Conservation (phyloP, 2,329 filamentous ascomycete species). For the Xylariaceae sp. region DNA sequence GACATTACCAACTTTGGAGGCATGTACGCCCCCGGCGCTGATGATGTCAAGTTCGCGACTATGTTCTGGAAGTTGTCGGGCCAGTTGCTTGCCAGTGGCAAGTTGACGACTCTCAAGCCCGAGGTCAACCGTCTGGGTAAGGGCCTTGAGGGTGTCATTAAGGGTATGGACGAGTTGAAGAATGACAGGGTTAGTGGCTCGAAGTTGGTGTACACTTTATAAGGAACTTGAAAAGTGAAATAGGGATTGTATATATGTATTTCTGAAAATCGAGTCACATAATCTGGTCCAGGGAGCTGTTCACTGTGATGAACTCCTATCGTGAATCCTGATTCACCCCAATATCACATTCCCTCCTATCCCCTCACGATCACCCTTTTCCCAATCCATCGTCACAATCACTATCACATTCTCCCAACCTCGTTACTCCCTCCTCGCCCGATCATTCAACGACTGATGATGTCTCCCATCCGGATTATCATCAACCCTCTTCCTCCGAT, state of each 20-base stretch:
- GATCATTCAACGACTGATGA: slow-evolving; percentile 16
- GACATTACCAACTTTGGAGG: slow-evolving; percentile 32
- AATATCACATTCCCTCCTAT: neutral
- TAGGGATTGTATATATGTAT: neutral
- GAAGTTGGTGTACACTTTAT: slow-evolving; percentile 43
- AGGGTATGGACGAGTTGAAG: slow-evolving; percentile 33
- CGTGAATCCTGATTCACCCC: neutral
- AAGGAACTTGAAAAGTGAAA: neutral
- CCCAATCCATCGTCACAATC: neutral
- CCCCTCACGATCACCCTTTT: neutral
- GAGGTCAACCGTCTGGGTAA: slow-evolving; percentile 28
- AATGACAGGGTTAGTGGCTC: slow-evolving; percentile 36
- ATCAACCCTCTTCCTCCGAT: slow-evolving; percentile 20
- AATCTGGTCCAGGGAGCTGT: neutral
- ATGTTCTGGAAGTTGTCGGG: slow-evolving; percentile 35
- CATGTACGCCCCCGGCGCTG: slow-evolving; percentile 23
- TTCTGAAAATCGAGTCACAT: neutral
- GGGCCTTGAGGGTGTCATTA: slow-evolving; percentile 35
- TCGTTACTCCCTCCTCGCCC: slow-evolving; percentile 3
- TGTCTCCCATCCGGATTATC: slow-evolving; percentile 18
- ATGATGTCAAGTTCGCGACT: slow-evolving; percentile 22
- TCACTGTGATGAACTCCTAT: too few relatives aligned
- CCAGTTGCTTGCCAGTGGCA: slow-evolving; percentile 34
- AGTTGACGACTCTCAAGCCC: slow-evolving; percentile 35
- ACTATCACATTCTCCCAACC: neutral